Percentiles rank a stretch among this genome's conserved stretches.
Conservation (phyloP, 2,329 filamentous ascomycete genomes). For the Nectriaceae sp. region DNA sequence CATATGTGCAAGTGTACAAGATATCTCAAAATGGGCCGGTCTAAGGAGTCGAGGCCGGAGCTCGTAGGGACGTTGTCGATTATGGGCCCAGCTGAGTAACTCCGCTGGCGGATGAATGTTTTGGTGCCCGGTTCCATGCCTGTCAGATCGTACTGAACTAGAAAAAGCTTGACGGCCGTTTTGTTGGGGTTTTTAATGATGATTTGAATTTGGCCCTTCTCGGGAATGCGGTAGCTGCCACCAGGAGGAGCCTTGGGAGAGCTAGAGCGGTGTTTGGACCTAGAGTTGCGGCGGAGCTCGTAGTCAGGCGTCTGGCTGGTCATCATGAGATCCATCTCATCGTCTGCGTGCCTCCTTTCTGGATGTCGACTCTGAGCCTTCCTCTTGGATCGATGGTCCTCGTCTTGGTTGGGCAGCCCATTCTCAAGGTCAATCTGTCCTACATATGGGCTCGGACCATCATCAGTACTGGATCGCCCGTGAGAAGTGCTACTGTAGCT, state of each 20-base stretch:
- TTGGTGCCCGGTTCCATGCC: conserved; percentile 95
- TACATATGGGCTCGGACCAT: conserved; percentile 94
- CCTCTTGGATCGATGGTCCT: conserved; percentile 48
- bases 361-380: conserved; percentile 49
- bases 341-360: conserved; percentile 37
- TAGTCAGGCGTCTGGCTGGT: conserved; percentile 16
- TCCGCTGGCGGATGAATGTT: conserved; percentile 92
- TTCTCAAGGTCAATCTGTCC: conserved; percentile 91
- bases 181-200: conserved; percentile 99
- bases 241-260: conserved; percentile 67
- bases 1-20: conserved; percentile 93
- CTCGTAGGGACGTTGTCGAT: conserved; percentile 63
- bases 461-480: conserved; percentile 66
- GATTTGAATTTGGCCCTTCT: conserved; percentile 92
- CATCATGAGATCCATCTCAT: conserved; percentile 19
- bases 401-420: conserved; percentile 59
- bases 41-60: conserved; percentile 27
- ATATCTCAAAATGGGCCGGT: conserved; percentile 80
- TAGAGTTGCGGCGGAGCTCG: conserved; percentile 34
- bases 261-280: conserved; percentile 56
- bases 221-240: conserved; percentile 90
- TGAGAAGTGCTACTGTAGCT: conserved; percentile 74
- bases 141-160: conserved; percentile 87
- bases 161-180: conserved; percentile 93
- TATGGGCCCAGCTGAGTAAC: conserved; percentile 84